Evolutionary conservation across 164 flowering plant species (phyloP).

Genomic region (Magnolia sinica): DNA sequence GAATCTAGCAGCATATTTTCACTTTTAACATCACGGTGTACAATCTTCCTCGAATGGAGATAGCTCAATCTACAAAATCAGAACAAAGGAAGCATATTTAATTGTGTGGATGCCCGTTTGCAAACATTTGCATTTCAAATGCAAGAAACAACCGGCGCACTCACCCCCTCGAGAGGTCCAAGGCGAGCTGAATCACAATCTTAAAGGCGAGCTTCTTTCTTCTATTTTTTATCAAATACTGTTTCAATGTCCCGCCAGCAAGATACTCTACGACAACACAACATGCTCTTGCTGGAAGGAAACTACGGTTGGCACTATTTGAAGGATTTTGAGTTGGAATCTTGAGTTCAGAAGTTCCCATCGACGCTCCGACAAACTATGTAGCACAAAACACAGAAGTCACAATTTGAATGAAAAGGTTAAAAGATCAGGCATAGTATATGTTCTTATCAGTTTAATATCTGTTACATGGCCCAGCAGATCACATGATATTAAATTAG

Average conservation of each 20-base stretch:
- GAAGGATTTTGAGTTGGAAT: slow-evolving; percentile 46
- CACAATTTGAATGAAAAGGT: neutral
- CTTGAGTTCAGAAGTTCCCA: slow-evolving; percentile 81
- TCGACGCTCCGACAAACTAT: slow-evolving; percentile 93
- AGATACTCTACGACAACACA: slow-evolving; percentile 94
- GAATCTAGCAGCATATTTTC: slow-evolving; percentile 72
- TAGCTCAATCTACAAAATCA: slow-evolving; percentile 59
- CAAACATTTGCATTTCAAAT: neutral
- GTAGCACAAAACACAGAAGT: slow-evolving; percentile 3
- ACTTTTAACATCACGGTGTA: slow-evolving; percentile 83
- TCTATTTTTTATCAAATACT: slow-evolving; percentile 19
- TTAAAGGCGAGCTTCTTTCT: slow-evolving; percentile 23
- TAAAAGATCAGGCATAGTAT: no score
- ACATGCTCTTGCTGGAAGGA: slow-evolving; percentile 72
- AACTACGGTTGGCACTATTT: slow-evolving; percentile 17
- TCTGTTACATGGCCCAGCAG: no score
- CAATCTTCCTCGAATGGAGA: slow-evolving; percentile 77
- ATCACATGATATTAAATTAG: no score
- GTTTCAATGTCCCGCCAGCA: slow-evolving; percentile 73
- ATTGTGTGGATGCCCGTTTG: neutral
- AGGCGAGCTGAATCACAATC: slow-evolving; percentile 25
- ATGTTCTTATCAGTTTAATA: neutral
- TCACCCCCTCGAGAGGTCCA: slow-evolving; percentile 31
- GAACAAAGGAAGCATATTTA: neutral
- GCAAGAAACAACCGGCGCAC: neutral